These are phyloP conservation scores for Boletellus sp. DNA, from an alignment of 768 basidiomycete species.

Conservation along the genomic window DNA sequence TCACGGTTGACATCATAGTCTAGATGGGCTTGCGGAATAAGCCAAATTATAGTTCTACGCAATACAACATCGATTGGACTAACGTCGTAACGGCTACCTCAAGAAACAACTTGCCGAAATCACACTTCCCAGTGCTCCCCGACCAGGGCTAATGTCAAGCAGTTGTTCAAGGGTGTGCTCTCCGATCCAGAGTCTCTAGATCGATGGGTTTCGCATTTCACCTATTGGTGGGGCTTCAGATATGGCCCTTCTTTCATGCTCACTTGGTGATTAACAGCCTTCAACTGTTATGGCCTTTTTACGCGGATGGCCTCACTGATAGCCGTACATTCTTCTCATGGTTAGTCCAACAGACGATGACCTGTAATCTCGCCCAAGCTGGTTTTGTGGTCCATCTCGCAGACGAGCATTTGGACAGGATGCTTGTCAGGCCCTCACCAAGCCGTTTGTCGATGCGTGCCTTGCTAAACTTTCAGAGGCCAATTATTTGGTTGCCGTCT, in stretches of 20 bases:
- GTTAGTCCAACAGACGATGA: slow-evolving; percentile 74
- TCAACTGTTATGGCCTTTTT: slow-evolving; percentile 69
- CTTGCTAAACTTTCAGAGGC: slow-evolving; percentile 64
- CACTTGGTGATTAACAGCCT: slow-evolving; percentile 42
- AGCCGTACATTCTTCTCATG: slow-evolving; percentile 72
- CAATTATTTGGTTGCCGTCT: slow-evolving; percentile 17
- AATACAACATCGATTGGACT: slow-evolving; percentile 85
- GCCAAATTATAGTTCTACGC: slow-evolving; percentile 74
- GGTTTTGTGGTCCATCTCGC: slow-evolving; percentile 72
- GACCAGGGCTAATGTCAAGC: slow-evolving; percentile 78
- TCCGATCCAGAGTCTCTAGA: slow-evolving; percentile 67
- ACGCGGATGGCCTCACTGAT: slow-evolving; percentile 77
- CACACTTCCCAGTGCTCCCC: slow-evolving; percentile 72
- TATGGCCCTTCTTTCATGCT: not conserved
- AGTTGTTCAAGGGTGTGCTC: slow-evolving; percentile 78
- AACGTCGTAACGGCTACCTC: slow-evolving; percentile 74
- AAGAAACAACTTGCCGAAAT: slow-evolving; percentile 82
- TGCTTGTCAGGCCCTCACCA: slow-evolving; percentile 61
- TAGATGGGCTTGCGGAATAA: slow-evolving; percentile 76
- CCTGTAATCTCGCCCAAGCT: slow-evolving; percentile 77
- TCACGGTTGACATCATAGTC: not conserved
- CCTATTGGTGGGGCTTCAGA: slow-evolving; percentile 56
- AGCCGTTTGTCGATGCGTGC: slow-evolving; percentile 70
- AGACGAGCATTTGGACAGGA: slow-evolving; percentile 75
- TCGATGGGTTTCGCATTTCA: slow-evolving; percentile 74